phyloP scores from a whole-genome alignment of 2,329 filamentous ascomycete genomes.

The Penicillium hordei region DNA sequence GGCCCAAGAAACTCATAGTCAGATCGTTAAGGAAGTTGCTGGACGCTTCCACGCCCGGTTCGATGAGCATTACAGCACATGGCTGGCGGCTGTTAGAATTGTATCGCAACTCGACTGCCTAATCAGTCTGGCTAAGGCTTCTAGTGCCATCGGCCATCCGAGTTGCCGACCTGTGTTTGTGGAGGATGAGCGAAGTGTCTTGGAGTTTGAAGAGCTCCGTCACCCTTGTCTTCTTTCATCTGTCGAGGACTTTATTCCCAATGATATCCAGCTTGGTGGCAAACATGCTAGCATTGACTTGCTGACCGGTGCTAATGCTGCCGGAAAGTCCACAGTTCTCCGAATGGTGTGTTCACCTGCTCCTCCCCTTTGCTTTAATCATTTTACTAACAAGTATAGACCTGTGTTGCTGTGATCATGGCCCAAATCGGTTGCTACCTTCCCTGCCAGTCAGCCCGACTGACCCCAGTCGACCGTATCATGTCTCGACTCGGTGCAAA shows the following conservation, averaged over 20 bases:
- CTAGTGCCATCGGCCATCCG: conserved; percentile 76
- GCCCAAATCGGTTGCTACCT: conserved; percentile 94
- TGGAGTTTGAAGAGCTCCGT: conserved; percentile 90
- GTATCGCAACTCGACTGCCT: conserved; percentile 92
- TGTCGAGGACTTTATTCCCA: conserved; percentile 93
- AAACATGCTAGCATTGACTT: conserved; percentile 79
- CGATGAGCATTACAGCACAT: conserved; percentile 78
- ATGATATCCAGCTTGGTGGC: conserved; percentile 85
- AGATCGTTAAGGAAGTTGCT: conserved; percentile 84
- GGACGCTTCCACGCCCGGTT: conserved; percentile 82
- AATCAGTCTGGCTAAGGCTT: conserved; percentile 88
- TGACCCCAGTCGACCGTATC: conserved; percentile 93
- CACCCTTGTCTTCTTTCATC: conserved; percentile 92
- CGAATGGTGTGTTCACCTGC: conserved; percentile 69
- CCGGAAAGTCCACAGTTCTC: conserved; percentile 93
- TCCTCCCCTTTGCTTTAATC: background rate
- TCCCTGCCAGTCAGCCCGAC: conserved; percentile 73
- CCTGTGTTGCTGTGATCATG: conserved; percentile 94
- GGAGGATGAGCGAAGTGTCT: conserved; percentile 75
- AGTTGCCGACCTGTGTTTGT: conserved; percentile 88
- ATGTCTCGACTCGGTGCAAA: conserved; percentile 98
- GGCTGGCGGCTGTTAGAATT: conserved; percentile 87
- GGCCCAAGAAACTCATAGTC: conserved; percentile 87
- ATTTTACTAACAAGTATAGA: conserved; percentile 52
- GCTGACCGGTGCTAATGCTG: conserved; percentile 92